Base-by-base conservation (phyloP, 352 stramenopile species). In the Pythium plurisporium region DNA sequence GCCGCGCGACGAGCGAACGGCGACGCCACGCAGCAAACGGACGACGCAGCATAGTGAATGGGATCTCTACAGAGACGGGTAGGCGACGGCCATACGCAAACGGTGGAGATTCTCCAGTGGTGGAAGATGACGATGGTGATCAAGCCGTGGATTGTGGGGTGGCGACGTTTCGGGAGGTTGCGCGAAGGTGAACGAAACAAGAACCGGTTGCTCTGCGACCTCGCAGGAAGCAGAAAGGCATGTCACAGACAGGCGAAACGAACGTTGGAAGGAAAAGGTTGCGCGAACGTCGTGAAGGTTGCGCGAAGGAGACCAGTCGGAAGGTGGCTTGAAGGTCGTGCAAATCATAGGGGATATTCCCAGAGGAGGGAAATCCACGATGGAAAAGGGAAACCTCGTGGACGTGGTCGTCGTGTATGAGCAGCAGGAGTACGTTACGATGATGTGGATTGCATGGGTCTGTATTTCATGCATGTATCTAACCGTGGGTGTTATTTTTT, bases 351-450 rank as follows among this genome's bases (percentile, higher is more conserved):
- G 45, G 51, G 3, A 51, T 41, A 44, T 31, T 19, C 15, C 0
- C 9, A 22, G 31, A 54, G 37, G 25, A 61, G 53, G 54, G 11
- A n/a, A n/a, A n/a, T n/a, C 41, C n/a, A 42, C 45, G 15, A 6
- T 20, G 9, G 15, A 27, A 23, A 30, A 15, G 7, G 43, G 22
- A 26, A 46, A 43, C 8, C 66, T 66, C 40, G 52, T 73, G 44
- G 64, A 79, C 36, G 55, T 89, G 38, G 64, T 69, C 7, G 68
- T 89, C 27, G 73, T 91, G 19, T 89, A 69, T 57, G 41, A 78
- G 40, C 62, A 68, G 27, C 56, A 83, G 40, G 80, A 91, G 80
- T 87, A 53, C 65, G 79, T 77, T n/a, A 15, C 15, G n/a, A 8
- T 9, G 0, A 6, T 1, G 17, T 33, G 7, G 17, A 12, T 43